Percentiles rank a stretch among this genome's conserved stretches.
These are phyloP conservation scores for Phytophthora ohioensis DNA, from an alignment of 352 stramenopile genomes.

Conservation along the genomic window DNA sequence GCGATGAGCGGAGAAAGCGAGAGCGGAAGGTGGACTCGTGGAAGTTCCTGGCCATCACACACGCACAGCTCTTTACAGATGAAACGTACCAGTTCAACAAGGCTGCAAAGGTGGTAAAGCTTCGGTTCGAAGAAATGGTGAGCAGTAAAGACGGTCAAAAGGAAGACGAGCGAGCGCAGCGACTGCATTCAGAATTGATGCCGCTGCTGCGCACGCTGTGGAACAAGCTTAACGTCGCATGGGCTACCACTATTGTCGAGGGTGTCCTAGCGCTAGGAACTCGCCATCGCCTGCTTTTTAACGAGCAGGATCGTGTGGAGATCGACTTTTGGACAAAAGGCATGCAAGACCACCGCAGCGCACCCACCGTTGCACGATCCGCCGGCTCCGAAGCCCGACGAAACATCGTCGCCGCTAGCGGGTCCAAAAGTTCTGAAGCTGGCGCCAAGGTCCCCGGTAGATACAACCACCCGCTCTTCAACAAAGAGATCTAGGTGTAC, in stretches of 20 bases:
- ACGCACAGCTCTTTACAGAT: slow-evolving; percentile 79
- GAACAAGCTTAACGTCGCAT: slow-evolving; percentile 53
- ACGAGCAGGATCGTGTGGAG: slow-evolving; percentile 50
- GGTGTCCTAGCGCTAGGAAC: slow-evolving; percentile 61
- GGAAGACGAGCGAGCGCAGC: slow-evolving; percentile 6
- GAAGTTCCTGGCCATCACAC: slow-evolving; percentile 66
- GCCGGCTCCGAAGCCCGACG: slow-evolving; percentile 68
- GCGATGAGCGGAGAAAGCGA: slow-evolving; percentile 1
- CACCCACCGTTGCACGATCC: slow-evolving; percentile 42
- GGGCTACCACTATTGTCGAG: slow-evolving; percentile 74
- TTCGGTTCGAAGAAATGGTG: slow-evolving; percentile 54
- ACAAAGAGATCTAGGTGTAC: slow-evolving; percentile 49
- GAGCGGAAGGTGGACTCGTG: slow-evolving; percentile 49
- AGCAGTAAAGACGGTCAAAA: slow-evolving; percentile 15
- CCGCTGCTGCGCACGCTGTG: slow-evolving; percentile 73
- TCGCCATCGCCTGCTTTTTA: slow-evolving; percentile 63
- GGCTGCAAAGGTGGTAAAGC: slow-evolving; percentile 66
- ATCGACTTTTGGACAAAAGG: slow-evolving; percentile 76
- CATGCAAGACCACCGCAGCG: slow-evolving; percentile 61
- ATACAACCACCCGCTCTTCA: slow-evolving; percentile 84
- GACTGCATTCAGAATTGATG: slow-evolving; percentile 57
- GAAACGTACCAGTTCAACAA: slow-evolving; percentile 86
- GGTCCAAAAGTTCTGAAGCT: slow-evolving; percentile 62
- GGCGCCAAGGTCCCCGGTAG: slow-evolving; percentile 61
- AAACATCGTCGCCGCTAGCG: slow-evolving; percentile 59